phyloP scores from a whole-genome alignment of 1,284 basidiomycete genomes.

The Ganoderma resinaceum region DNA sequence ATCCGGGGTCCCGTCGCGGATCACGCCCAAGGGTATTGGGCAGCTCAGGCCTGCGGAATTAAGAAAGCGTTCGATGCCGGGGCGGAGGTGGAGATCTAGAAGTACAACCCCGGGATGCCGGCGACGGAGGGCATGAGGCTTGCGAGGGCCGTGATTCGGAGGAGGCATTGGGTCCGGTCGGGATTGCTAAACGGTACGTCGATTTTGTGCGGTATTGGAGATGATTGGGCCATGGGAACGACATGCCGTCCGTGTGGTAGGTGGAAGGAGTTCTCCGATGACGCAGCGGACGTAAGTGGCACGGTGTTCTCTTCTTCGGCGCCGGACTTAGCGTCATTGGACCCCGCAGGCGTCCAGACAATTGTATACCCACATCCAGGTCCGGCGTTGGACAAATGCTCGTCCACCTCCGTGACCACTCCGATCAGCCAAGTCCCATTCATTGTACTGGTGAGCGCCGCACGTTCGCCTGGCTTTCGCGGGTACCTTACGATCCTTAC shows the following conservation, averaged over 20 bases:
- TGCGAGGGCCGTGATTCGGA: slow-evolving; percentile 39
- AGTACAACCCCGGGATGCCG: slow-evolving; percentile 41
- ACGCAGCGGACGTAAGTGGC: slow-evolving; percentile 39
- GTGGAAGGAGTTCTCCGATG: slow-evolving; percentile 37
- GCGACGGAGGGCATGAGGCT: slow-evolving; percentile 43
- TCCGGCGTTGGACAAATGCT: slow-evolving; percentile 44
- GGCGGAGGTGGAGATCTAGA: slow-evolving; percentile 44
- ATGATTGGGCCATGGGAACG: slow-evolving; percentile 34
- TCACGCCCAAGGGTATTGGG: slow-evolving; percentile 45
- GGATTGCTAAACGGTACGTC: slow-evolving; percentile 28
- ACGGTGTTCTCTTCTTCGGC: neutral
- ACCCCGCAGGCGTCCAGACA: slow-evolving; percentile 43
- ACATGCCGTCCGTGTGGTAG: slow-evolving; percentile 32
- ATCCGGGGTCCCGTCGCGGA: slow-evolving; percentile 47
- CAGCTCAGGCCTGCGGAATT: slow-evolving; percentile 45
- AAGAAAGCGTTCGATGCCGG: slow-evolving; percentile 51
- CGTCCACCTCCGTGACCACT: slow-evolving; percentile 46
- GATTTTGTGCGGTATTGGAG: neutral
- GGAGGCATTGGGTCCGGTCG: slow-evolving; percentile 42
- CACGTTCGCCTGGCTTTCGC: neutral
- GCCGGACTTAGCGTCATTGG: neutral
- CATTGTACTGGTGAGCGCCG: slow-evolving; percentile 46
- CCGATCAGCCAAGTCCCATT: slow-evolving; percentile 47
- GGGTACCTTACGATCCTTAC: neutral
- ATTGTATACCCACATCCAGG: slow-evolving; percentile 42